Conservation (phyloP, 2,329 filamentous ascomycete genomes). For the Penicillium sp. region DNA sequence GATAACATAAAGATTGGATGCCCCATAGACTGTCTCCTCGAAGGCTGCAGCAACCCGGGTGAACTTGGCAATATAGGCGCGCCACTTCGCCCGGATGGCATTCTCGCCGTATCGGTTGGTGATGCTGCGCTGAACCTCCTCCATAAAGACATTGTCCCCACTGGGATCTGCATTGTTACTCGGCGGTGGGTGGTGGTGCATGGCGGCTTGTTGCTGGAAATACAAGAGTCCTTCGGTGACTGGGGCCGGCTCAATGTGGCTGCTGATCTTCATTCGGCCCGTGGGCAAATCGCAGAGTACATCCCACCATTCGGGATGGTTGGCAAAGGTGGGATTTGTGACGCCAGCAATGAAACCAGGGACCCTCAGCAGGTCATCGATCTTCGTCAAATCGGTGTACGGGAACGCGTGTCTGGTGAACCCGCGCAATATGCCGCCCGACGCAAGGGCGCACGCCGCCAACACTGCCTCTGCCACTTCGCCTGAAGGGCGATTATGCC, state of each 20-base stretch:
- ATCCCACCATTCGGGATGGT: conserved; percentile 97
- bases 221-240: conserved; percentile 76
- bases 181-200: conserved; percentile 59
- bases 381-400: conserved; percentile 94
- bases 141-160: conserved; percentile 86
- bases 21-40: conserved; percentile 89
- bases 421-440: conserved; percentile 77
- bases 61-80: conserved; percentile 89
- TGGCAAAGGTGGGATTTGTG: conserved; percentile 90
- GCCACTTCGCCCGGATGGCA: conserved; percentile 83
- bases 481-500: conserved; percentile 86
- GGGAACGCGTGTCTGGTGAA: conserved; percentile 96
- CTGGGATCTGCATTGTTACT: too few species aligned
- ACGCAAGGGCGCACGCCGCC: conserved; percentile 84
- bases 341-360: conserved; percentile 96
- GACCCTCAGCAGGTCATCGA: conserved; percentile 89
- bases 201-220: conserved; percentile 64
- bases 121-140: conserved; percentile 73
- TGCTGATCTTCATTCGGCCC: conserved; percentile 89
- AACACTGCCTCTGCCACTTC: conserved; percentile 97
- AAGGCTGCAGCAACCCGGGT: conserved; percentile 86
- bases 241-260: conserved; percentile 68
- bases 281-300: conserved; percentile 84
- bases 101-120: conserved; percentile 78
- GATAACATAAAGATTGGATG: conserved; percentile 71